Percentiles rank a stretch among this genome's conserved stretches.
Evolutionary conservation across 2,329 filamentous ascomycete genomes (phyloP).

Genomic region (Tolypocladium inflatum): DNA sequence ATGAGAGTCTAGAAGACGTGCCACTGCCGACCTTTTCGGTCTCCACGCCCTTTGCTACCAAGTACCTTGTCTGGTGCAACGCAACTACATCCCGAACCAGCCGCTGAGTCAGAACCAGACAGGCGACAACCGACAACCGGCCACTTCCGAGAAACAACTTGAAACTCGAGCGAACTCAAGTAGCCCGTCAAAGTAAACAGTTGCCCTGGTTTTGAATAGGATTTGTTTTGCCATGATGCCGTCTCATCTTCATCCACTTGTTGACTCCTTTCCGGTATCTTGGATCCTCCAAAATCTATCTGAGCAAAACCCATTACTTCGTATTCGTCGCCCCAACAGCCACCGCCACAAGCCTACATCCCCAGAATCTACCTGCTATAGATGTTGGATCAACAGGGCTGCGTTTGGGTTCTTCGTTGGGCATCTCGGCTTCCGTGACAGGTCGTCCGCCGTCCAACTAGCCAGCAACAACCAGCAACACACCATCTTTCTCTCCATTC

Average conservation of each 20-base stretch:
- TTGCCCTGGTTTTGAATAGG: not conserved
- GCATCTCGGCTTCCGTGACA: not conserved
- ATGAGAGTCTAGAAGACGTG: not conserved
- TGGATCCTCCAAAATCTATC: not conserved
- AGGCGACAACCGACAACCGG: too few species aligned
- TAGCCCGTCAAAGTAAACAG: not conserved
- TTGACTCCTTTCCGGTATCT: not conserved
- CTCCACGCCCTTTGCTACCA: too few species aligned
- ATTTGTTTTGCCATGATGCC: not conserved
- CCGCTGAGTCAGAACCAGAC: not conserved
- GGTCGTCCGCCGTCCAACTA: not conserved
- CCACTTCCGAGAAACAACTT: not conserved
- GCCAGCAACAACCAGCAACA: not conserved
- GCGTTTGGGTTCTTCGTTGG: not conserved
- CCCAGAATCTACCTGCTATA: not conserved
- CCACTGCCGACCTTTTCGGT: too few species aligned
- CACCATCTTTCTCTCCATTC: not conserved
- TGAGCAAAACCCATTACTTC: not conserved
- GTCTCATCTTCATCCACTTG: not conserved
- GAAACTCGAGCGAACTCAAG: not conserved
- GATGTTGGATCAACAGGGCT: not conserved
- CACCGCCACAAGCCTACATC: not conserved
- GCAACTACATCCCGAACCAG: not conserved
- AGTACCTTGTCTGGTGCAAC: too few species aligned
- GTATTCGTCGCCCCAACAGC: not conserved